Evolutionary conservation across 1,284 basidiomycete genomes (phyloP).

Genomic region (Sphagnurus paluster): DNA sequence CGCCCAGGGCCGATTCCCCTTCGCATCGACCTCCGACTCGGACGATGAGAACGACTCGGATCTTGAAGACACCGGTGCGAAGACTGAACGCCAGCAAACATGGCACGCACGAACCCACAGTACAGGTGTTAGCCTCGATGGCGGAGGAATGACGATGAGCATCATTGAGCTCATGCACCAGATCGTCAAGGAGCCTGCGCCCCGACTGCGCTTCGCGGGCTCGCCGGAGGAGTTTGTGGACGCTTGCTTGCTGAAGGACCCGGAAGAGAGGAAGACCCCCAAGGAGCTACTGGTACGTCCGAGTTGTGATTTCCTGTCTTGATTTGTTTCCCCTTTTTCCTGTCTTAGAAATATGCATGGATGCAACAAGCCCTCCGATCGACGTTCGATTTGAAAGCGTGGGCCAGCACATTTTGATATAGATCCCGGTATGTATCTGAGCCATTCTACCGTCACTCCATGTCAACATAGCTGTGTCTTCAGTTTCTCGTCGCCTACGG

Average conservation of each 20-base stretch:
- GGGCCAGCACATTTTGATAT: not conserved
- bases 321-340: not conserved
- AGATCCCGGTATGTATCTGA: too few relatives aligned
- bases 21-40: constrained; percentile 66
- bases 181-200: constrained; percentile 96
- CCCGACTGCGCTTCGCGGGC: constrained; percentile 71
- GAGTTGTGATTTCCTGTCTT: not conserved
- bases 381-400: not conserved
- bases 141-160: constrained; percentile 92
- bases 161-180: constrained; percentile 97
- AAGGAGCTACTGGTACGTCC: constrained; percentile 16
- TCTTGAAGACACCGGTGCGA: constrained; percentile 26
- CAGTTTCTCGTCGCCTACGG: too few relatives aligned
- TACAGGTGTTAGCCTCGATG: constrained; percentile 84
- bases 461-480: too few relatives aligned
- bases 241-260: constrained; percentile 84
- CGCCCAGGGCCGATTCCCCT: constrained; percentile 90
- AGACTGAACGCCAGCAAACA: constrained; percentile 41
- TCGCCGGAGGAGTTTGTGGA: constrained; percentile 82
- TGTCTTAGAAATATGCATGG: not conserved
- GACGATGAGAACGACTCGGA: constrained; percentile 34
- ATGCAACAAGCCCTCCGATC: not conserved
- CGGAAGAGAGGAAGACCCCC: constrained; percentile 49
- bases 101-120: constrained; percentile 68
- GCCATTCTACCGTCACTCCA: too few relatives aligned